These are phyloP conservation scores for Picochlorum sp. DNA, from an alignment of 139 green algal genomes.

Conservation along the genomic window DNA sequence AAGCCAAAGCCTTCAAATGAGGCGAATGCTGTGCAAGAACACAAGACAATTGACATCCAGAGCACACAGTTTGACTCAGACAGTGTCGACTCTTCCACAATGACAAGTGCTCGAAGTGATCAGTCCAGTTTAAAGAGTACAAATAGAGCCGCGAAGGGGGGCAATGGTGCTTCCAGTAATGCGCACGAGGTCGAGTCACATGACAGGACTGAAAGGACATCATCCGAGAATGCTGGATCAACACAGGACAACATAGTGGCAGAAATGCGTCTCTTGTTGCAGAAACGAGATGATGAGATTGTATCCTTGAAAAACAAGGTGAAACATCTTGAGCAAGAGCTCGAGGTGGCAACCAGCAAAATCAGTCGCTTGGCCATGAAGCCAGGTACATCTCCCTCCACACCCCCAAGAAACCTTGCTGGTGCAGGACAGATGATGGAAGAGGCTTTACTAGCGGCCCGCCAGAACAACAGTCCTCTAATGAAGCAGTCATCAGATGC, in stretches of 20 bases:
- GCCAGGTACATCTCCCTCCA: neutral
- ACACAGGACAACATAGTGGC: neutral
- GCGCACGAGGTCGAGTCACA: neutral
- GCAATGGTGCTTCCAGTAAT: neutral
- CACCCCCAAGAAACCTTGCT: neutral
- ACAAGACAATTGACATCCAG: neutral
- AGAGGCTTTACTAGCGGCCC: neutral
- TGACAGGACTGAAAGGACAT: neutral
- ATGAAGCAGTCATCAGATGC: neutral
- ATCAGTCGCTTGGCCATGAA: neutral
- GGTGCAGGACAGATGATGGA: neutral
- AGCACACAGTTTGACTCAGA: neutral
- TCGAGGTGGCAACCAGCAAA: neutral
- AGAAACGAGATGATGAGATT: neutral
- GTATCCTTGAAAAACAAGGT: neutral
- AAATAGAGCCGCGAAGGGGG: neutral
- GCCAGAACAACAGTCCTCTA: neutral
- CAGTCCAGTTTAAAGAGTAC: neutral
- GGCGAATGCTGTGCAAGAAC: conserved; percentile 1
- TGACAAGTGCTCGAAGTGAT: conserved; percentile 11
- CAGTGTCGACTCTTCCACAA: neutral
- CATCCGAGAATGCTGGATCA: neutral
- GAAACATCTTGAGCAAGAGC: neutral
- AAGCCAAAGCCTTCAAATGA: conserved; percentile 8
- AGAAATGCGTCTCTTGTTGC: neutral